Conservation (phyloP, 306 rosid genomes). For the Sphenostylis stenocarpa region DNA sequence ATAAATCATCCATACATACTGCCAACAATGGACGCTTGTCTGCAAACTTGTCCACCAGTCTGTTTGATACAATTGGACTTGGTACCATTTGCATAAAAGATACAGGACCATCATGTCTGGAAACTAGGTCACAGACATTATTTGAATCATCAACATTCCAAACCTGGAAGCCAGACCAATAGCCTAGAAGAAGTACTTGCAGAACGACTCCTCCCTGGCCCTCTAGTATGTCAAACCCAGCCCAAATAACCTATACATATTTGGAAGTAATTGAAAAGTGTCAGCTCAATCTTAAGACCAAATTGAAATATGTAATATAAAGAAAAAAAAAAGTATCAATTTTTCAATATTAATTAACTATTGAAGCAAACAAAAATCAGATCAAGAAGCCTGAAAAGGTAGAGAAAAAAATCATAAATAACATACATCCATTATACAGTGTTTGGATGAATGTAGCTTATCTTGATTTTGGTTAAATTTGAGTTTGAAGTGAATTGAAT, state of each 20-base stretch:
- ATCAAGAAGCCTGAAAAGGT: neutral
- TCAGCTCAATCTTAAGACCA: neutral
- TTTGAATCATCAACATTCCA: slow-evolving; percentile 90
- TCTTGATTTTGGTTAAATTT: too few species aligned
- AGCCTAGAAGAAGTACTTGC: slow-evolving; percentile 72
- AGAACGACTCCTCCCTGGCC: slow-evolving; percentile 44
- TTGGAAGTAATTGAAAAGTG: slow-evolving; percentile 18
- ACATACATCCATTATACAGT: neutral
- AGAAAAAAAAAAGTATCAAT: neutral
- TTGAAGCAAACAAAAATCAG: neutral
- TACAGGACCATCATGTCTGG: slow-evolving; percentile 65
- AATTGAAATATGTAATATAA: neutral
- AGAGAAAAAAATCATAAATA: neutral
- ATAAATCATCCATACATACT: slow-evolving; percentile 59
- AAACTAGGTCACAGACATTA: slow-evolving; percentile 63
- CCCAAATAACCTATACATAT: slow-evolving; percentile 71
- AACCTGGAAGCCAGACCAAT: slow-evolving; percentile 78
- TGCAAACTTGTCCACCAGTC: slow-evolving; percentile 53
- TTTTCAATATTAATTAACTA: neutral
- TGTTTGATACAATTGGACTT: slow-evolving; percentile 52
- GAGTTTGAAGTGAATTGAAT: too few species aligned
- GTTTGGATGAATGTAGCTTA: too few species aligned
- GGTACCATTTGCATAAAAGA: slow-evolving; percentile 78
- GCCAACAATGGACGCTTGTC: slow-evolving; percentile 67
- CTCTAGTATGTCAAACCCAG: slow-evolving; percentile 81